A percentile compares a stretch with the other conserved stretches of the same genome.
These are phyloP conservation scores for Ceratobasidium sp. DNA, from an alignment of 1,284 basidiomycete species.

Conservation along the genomic window DNA sequence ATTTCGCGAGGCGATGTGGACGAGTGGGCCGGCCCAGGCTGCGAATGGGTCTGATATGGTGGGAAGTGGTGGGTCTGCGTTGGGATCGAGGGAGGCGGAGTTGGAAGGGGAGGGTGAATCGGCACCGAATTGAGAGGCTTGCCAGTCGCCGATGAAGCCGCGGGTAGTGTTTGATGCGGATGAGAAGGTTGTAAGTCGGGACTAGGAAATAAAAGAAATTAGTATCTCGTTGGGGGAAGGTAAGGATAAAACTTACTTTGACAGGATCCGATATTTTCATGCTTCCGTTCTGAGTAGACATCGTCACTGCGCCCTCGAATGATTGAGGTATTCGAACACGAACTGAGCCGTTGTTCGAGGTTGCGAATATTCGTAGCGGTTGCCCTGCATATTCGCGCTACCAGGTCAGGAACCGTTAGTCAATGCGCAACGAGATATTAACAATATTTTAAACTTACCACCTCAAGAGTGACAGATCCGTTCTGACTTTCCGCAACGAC, in stretches of 20 bases:
- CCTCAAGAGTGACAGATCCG: slow-evolving; percentile 20
- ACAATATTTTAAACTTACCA: slow-evolving; percentile 3
- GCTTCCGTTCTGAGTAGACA: slow-evolving; percentile 20
- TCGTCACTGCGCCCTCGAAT: slow-evolving; percentile 21
- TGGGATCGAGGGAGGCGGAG: not conserved
- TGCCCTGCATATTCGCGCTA: slow-evolving; percentile 14
- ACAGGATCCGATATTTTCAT: slow-evolving; percentile 16
- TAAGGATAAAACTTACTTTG: slow-evolving; percentile 3
- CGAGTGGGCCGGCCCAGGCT: slow-evolving; percentile 23
- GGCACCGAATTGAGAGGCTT: slow-evolving; percentile 18
- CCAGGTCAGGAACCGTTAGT: not conserved
- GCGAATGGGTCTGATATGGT: slow-evolving; percentile 18
- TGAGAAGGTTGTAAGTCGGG: slow-evolving; percentile 24
- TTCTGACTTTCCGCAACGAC: slow-evolving; percentile 20
- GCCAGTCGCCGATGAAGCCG: slow-evolving; percentile 37
- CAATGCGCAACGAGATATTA: not conserved
- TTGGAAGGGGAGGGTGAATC: not conserved
- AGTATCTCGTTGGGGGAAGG: not conserved
- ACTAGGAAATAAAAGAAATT: not conserved
- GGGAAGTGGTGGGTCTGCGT: slow-evolving; percentile 25
- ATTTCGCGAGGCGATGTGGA: slow-evolving; percentile 17
- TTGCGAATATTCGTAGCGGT: slow-evolving; percentile 22
- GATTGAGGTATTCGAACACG: slow-evolving; percentile 28
- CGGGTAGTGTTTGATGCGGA: slow-evolving; percentile 9
- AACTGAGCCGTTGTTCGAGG: slow-evolving; percentile 29